Evolutionary conservation across 192 early-diverging fungal genomes (phyloP), one percentile per base, ranked within the genome.

Genomic region (Podila minutissima): DNA sequence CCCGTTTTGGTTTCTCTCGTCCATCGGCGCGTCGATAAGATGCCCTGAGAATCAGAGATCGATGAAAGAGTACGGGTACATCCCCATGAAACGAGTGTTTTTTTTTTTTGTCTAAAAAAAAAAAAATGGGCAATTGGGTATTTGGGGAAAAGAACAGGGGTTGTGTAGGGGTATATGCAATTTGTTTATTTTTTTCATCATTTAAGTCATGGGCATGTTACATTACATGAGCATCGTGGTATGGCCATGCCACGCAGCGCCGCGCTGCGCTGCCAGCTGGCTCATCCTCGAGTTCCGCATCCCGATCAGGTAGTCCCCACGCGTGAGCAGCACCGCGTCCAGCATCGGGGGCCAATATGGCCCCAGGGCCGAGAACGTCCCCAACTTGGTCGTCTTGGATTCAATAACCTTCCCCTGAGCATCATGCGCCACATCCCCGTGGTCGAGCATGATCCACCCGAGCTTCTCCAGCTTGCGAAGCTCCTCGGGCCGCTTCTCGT

Each of bases 271-370:
- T 10, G 70, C 76, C 33, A 79, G 60, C 53, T 61, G 46, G 28
- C 76, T 79, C 76, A 79, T 79, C 37, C 76, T 41, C 49, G 76
- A 79, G 37, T 72, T 71, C 17, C 6, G 1, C 76, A 79, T 79
- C 4, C 76, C 76, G 59, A 79, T 79, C 22, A 79, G 12, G 33
- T 79, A 79, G 24, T 72, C 53, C 11, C 76, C 76, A 7, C 76
- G 50, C 51, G 76, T 79, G 69, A 79, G 67, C 59, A 79, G 38
- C 10, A 69, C 70, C 6, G 76, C 76, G 49, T 79, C 76, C 28
- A 79, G 20, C 76, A 79, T 79, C 3, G 76, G 59, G 20, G 76
- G 76, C 22, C 62, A 72, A 55, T 61, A 79, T 19, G 76, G 76
- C 17, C 76, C 76, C 35, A 68, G 22, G 22, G 35, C 12, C 15